A percentile compares a stretch with the other conserved stretches of the same genome.
phyloP scores from a whole-genome alignment of 805 yeast species.

The Yarrowia keelungensis region DNA sequence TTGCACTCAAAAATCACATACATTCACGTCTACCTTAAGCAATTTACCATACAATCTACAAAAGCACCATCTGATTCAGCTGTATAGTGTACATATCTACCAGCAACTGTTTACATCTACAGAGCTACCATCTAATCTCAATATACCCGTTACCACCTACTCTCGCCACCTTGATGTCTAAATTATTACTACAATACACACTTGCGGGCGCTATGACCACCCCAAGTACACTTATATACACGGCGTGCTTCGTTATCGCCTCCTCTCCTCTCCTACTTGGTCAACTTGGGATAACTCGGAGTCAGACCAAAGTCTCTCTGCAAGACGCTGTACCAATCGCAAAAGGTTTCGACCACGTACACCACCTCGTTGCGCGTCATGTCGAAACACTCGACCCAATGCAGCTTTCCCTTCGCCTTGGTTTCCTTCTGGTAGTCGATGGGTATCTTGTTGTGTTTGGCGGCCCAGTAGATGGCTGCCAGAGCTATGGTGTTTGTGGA shows the following conservation, averaged over 20 bases:
- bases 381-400: conserved; percentile 38
- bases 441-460: conserved; percentile 39
- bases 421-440: conserved; percentile 30
- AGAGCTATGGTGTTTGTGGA: conserved; percentile 51
- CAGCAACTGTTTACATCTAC: too few species aligned
- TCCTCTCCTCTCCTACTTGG: neutral
- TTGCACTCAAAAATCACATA: too few species aligned
- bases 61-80: too few species aligned
- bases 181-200: conserved; percentile 4
- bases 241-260: neutral
- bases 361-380: conserved; percentile 36
- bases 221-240: conserved; percentile 8
- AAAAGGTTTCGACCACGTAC: conserved; percentile 27
- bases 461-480: conserved; percentile 51
- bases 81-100: too few species aligned
- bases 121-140: too few species aligned
- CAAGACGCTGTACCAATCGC: conserved; percentile 22
- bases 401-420: conserved; percentile 29
- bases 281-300: conserved; percentile 20
- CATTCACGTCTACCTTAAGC: too few species aligned
- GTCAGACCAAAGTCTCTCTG: conserved; percentile 22
- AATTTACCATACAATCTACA: too few species aligned
- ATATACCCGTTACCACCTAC: too few species aligned
- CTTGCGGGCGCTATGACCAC: neutral
- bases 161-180: neutral